Conservation (phyloP, 805 yeast species). For the Schizosaccharomyces osmophilus region DNA sequence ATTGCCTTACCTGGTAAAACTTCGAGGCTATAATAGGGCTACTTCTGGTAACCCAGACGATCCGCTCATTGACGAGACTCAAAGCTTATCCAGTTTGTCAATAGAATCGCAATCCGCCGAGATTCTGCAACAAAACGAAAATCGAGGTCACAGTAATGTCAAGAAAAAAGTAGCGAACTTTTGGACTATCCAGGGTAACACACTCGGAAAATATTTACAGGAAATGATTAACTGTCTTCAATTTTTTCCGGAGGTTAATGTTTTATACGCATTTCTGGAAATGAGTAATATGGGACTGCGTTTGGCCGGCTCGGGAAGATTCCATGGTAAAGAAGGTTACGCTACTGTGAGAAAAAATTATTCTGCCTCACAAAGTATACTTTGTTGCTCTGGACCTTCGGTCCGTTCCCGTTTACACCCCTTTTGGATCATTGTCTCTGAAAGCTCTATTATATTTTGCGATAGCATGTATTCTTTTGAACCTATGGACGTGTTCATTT, state of each 20-base stretch:
- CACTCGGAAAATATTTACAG: constrained; percentile 42
- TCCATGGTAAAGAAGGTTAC: constrained; percentile 73
- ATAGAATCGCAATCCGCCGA: background rate
- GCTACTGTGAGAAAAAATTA: constrained; percentile 62
- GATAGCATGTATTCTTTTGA: constrained; percentile 68
- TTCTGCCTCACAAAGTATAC: constrained; percentile 80
- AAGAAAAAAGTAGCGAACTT: background rate
- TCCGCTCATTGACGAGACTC: background rate
- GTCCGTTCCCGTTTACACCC: constrained; percentile 60
- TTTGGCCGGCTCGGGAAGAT: constrained; percentile 57
- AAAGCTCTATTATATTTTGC: constrained; percentile 64
- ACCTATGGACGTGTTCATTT: constrained; percentile 72
- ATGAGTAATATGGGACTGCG: constrained; percentile 69
- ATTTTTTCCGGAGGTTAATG: constrained; percentile 58
- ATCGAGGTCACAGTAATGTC: background rate
- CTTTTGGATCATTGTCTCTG: constrained; percentile 77
- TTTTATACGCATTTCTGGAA: constrained; percentile 68
- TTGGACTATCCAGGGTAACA: constrained; percentile 11
- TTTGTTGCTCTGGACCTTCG: constrained; percentile 60
- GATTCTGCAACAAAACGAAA: background rate
- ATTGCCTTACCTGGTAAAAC: constrained; percentile 8
- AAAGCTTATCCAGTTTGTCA: background rate
- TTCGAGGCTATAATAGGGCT: constrained; percentile 1
- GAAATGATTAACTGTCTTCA: constrained; percentile 33
- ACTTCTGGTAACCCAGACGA: background rate